Base-by-base conservation (phyloP, 2,329 filamentous ascomycete genomes). In the Shiraia bambusicola region DNA sequence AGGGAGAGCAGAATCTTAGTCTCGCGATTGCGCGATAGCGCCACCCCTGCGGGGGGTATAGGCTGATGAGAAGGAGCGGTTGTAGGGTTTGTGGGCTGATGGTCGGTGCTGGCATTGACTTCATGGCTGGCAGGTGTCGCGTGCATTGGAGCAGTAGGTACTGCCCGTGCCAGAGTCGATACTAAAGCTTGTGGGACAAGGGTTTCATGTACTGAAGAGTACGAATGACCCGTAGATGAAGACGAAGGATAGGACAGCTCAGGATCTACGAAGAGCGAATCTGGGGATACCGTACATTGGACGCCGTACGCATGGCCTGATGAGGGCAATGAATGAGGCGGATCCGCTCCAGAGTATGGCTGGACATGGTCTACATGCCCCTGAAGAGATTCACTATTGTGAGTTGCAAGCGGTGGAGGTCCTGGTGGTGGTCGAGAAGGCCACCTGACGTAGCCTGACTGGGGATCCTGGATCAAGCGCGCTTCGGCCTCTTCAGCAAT, bases 1-100 rank as follows among this genome's bases (percentile, higher is more conserved):
- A 66, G 53, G 9, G 58, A 63, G 12, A 66, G 59, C 6, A 66
- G 40, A 13, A 66, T 54, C 22, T 66, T 66, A 3, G 56, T 61
- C 35, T 65, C 57, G 36, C 61, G 49, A 17, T 42, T 54, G 15
- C 43, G 42, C 13, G 53, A 52, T 2, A 50, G 42, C 22, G 55
- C 32, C 12, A 34, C 30, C 17, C 42, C 33, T 10, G 31, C 19
- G 6, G 46, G 33, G 9, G 37, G 19, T 30, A 37, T 37, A 37
- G 44, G 27, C 8, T 47, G 46, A 25, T 40, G 13, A 22, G 40
- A 15, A 5, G 36, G 43, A 12, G 13, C 33, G 15, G 37, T 34
- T 2, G 14, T 7, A 13, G 31, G 30, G n/a, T 15, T 14, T 11
- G 28, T 19, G 8, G 30, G 30, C 15, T 28, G 31, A 13, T 28